Conservation (phyloP, 371 early-diverging fungal species). For the Smittium culicis region DNA sequence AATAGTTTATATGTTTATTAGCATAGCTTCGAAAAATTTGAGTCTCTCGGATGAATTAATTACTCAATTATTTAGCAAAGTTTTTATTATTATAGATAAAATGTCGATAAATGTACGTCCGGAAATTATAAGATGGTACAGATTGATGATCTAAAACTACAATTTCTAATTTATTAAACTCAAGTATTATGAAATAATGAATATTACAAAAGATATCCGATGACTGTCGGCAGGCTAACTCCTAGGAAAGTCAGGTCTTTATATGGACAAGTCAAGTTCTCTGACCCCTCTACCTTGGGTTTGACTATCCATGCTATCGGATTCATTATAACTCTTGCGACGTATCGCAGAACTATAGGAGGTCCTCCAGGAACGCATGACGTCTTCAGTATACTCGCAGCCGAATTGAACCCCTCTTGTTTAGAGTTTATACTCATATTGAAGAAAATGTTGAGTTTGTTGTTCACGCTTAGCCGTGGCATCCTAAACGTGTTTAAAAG, state of each 20-base stretch:
- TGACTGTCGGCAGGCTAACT: neutral
- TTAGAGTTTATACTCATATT: slow-evolving; percentile 21
- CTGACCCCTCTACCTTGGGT: neutral
- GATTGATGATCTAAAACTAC: no score
- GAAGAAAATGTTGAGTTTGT: slow-evolving; percentile 27
- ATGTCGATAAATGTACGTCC: no score
- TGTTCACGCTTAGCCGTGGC: slow-evolving; percentile 17
- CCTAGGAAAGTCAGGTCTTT: neutral
- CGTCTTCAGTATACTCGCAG: slow-evolving; percentile 17
- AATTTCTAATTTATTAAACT: no score
- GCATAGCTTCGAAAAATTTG: no score
- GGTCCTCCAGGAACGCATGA: slow-evolving; percentile 24
- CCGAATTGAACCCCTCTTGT: slow-evolving; percentile 14
- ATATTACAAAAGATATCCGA: neutral
- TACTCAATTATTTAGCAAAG: no score
- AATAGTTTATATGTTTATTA: no score
- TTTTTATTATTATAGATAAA: no score
- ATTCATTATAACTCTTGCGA: slow-evolving; percentile 22
- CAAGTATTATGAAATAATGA: no score
- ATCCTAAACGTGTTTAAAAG: slow-evolving; percentile 24
- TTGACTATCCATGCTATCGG: slow-evolving; percentile 30
- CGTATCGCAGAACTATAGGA: slow-evolving; percentile 20
- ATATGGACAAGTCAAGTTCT: neutral
- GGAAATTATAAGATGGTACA: no score
- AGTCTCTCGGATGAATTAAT: no score